A percentile compares a stretch with the other conserved stretches of the same genome.
Conservation (phyloP, 495 filamentous ascomycete genomes). For the Durotheca rogersii region DNA sequence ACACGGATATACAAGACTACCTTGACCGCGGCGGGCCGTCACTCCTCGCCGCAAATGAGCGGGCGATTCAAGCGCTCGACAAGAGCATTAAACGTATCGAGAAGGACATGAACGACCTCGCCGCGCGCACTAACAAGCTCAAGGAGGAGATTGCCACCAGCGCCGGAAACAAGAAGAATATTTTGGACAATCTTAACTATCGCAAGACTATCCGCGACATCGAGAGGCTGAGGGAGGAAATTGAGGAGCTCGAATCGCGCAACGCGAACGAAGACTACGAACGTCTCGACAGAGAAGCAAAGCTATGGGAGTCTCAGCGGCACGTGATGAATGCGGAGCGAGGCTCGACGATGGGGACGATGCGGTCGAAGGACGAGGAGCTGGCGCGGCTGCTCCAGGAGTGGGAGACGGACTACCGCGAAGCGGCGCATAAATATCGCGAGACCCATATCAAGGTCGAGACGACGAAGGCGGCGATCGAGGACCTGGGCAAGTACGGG, state of each 20-base stretch:
- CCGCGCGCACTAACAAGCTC: slow-evolving; percentile 70
- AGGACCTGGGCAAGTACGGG: slow-evolving; percentile 80
- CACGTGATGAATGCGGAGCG: slow-evolving; percentile 55
- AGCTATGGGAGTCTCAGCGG: slow-evolving; percentile 58
- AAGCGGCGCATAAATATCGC: slow-evolving; percentile 78
- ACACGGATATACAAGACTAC: slow-evolving; percentile 79
- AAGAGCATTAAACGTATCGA: slow-evolving; percentile 65
- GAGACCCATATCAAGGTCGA: slow-evolving; percentile 88
- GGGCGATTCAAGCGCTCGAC: slow-evolving; percentile 67
- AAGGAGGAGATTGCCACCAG: slow-evolving; percentile 75
- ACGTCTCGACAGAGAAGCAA: slow-evolving; percentile 68
- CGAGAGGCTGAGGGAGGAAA: slow-evolving; percentile 64
- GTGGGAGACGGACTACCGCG: slow-evolving; percentile 83
- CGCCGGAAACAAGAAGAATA: slow-evolving; percentile 74
- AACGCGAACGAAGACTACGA: slow-evolving; percentile 81
- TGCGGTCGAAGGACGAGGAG: slow-evolving; percentile 80
- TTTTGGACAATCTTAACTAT: slow-evolving; percentile 83
- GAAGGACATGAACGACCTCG: slow-evolving; percentile 64
- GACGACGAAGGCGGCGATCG: slow-evolving; percentile 87
- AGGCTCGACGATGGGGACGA: slow-evolving; percentile 62
- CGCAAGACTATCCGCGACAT: slow-evolving; percentile 70
- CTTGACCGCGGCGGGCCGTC: slow-evolving; percentile 69
- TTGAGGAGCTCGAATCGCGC: slow-evolving; percentile 72
- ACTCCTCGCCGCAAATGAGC: slow-evolving; percentile 67
- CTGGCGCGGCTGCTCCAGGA: slow-evolving; percentile 67